A percentile compares a stretch with the other conserved stretches of the same genome.
phyloP scores from a whole-genome alignment of 1,139 yeast genomes.

The Debaryomycetaceae sp. region DNA sequence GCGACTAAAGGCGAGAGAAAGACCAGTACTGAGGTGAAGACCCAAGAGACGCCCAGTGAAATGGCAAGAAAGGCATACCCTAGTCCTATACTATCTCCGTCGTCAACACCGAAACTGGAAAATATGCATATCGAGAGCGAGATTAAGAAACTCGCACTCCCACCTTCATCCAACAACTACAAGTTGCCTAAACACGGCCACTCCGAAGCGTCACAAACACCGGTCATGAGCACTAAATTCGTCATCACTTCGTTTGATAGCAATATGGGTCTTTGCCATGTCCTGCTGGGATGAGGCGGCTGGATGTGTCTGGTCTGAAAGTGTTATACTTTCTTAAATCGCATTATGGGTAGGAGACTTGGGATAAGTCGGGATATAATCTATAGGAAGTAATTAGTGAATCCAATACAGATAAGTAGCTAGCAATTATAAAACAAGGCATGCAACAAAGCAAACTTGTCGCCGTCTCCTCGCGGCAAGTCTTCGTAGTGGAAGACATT shows the following conservation, averaged over 20 bases:
- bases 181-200: background rate
- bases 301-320: background rate
- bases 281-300: conserved; percentile 5
- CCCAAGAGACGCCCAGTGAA: background rate
- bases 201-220: background rate
- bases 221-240: conserved; percentile 13
- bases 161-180: conserved; percentile 7
- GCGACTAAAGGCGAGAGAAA: background rate
- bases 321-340: too few relatives aligned
- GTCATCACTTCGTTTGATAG: conserved; percentile 24
- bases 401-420: too few relatives aligned
- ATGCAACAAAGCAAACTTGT: too few relatives aligned
- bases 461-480: too few relatives aligned
- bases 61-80: conserved; percentile 13
- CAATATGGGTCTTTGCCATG: conserved; percentile 25
- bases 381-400: too few relatives aligned
- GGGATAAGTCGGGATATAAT: too few relatives aligned
- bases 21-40: background rate
- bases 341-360: too few relatives aligned
- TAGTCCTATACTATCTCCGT: conserved; percentile 21
- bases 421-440: too few relatives aligned
- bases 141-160: conserved; percentile 13
- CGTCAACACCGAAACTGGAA: conserved; percentile 4
- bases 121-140: conserved; percentile 10
- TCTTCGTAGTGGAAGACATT: too few relatives aligned